Percentiles rank a stretch among this genome's conserved stretches.
phyloP scores from a whole-genome alignment of 2,329 filamentous ascomycete genomes.

The Tolypocladium paradoxum region DNA sequence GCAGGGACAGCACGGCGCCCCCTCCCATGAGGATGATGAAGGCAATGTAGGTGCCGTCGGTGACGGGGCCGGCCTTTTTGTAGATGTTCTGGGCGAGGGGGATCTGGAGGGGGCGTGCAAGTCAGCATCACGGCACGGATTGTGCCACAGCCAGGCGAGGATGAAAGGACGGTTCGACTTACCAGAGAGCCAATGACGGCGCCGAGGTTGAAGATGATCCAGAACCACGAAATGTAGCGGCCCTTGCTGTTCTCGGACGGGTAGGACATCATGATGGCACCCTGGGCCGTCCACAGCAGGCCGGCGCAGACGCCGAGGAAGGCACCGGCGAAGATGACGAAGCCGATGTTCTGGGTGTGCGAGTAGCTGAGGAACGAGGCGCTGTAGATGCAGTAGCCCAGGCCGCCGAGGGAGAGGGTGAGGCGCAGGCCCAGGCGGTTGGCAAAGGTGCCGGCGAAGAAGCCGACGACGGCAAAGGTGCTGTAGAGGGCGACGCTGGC shows the following conservation, averaged over 20 bases:
- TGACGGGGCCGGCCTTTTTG: conserved; percentile 40
- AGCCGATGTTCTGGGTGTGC: conserved; percentile 56
- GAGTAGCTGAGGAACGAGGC: conserved; percentile 60
- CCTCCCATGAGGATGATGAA: conserved; percentile 75
- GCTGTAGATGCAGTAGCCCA: conserved; percentile 69
- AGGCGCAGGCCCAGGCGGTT: conserved; percentile 63
- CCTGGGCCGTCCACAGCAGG: conserved; percentile 73
- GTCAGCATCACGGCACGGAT: neutral
- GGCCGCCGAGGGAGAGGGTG: conserved; percentile 59
- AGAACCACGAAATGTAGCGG: conserved; percentile 82
- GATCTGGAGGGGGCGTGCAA: conserved; percentile 24
- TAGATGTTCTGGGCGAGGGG: conserved; percentile 61
- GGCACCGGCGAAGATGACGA: conserved; percentile 66
- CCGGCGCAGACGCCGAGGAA: conserved; percentile 70
- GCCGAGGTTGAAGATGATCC: conserved; percentile 91
- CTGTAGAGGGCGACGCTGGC: conserved; percentile 63
- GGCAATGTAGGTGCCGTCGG: conserved; percentile 75
- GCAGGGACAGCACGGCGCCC: conserved; percentile 59
- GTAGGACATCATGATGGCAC: conserved; percentile 84
- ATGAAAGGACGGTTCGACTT: conserved; percentile 10
- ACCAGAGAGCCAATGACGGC: conserved; percentile 71
- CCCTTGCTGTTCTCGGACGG: conserved; percentile 74
- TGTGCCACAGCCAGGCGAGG: neutral
- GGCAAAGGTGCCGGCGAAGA: conserved; percentile 67
- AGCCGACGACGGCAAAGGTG: conserved; percentile 56